These are phyloP conservation scores for Malus orientalis DNA, from an alignment of 306 rosid species.

Conservation along the genomic window DNA sequence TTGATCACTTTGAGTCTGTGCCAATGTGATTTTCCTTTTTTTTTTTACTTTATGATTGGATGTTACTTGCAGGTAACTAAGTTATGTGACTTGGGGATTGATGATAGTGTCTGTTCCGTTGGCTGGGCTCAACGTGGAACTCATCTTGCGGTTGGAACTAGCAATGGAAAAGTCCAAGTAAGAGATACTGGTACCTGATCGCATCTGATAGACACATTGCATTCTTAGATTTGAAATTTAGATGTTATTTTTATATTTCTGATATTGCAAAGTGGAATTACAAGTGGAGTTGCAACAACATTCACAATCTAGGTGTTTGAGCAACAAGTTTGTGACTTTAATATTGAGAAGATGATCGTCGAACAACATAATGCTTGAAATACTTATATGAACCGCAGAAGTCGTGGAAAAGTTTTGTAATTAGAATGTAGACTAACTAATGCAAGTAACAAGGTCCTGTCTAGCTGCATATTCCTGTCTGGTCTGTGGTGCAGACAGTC, in stretches of 20 bases:
- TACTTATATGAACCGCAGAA: not conserved
- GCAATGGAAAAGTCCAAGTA: slow-evolving; percentile 94
- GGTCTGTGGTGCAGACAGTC: not conserved
- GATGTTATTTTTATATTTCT: not conserved
- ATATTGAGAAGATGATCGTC: not conserved
- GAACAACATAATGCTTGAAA: not conserved
- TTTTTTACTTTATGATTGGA: not conserved
- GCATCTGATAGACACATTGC: not conserved
- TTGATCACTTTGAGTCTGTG: not conserved
- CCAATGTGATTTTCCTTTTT: not conserved
- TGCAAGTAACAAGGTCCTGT: not conserved
- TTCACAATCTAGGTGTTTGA: not conserved
- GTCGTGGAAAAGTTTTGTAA: not conserved
- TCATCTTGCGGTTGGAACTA: slow-evolving; percentile 93
- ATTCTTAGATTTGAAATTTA: not conserved
- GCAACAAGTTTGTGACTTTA: not conserved
- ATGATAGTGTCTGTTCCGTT: slow-evolving; percentile 90
- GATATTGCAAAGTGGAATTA: not conserved
- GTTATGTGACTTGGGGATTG: slow-evolving; percentile 87
- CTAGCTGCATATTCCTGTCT: not conserved
- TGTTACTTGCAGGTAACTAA: slow-evolving; percentile 71
- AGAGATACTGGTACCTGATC: slow-evolving; percentile 9
- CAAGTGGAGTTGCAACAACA: not conserved
- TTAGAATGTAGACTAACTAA: not conserved
- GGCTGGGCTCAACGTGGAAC: slow-evolving; percentile 99